These are phyloP conservation scores for Trypanosoma melophagium DNA, from an alignment of 208 protist species.

Conservation along the genomic window DNA sequence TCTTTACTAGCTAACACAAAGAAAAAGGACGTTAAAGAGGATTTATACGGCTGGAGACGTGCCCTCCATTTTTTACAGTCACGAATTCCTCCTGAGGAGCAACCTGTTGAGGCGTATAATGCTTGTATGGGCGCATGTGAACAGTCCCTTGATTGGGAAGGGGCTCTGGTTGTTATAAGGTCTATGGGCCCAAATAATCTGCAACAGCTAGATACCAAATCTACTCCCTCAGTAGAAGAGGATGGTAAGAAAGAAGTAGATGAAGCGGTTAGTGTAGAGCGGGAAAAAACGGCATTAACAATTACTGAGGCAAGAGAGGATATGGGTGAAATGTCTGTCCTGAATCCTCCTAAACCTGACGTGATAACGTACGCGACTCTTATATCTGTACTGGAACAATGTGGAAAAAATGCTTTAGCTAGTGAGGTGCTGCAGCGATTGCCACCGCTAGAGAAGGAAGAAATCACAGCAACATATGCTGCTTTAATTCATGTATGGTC, in stretches of 20 bases:
- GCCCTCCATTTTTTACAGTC: conserved; percentile 47
- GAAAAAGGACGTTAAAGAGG: conserved; percentile 9
- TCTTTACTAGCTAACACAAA: conserved; percentile 28
- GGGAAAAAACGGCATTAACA: neutral
- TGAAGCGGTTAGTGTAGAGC: neutral
- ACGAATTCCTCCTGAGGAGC: conserved; percentile 30
- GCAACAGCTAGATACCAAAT: conserved; percentile 21
- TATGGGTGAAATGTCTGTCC: conserved; percentile 7
- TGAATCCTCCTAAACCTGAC: conserved; percentile 48
- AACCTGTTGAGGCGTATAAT: conserved; percentile 78
- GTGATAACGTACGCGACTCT: conserved; percentile 86
- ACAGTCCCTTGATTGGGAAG: conserved; percentile 59
- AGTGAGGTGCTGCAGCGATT: conserved; percentile 60
- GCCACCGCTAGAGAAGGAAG: conserved; percentile 70
- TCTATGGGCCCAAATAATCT: conserved; percentile 79
- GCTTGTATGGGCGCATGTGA: conserved; percentile 65
- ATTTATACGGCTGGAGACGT: conserved; percentile 31
- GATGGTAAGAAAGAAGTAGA: neutral
- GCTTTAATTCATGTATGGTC: conserved; percentile 88
- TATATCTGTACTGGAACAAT: conserved; percentile 82
- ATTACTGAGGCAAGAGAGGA: neutral
- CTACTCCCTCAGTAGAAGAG: neutral
- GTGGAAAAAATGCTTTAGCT: conserved; percentile 58
- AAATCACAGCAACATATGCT: conserved; percentile 85
- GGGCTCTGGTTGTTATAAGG: conserved; percentile 58